phyloP scores from a whole-genome alignment of 495 filamentous ascomycete species.

The Evansstolkia leycettana region DNA sequence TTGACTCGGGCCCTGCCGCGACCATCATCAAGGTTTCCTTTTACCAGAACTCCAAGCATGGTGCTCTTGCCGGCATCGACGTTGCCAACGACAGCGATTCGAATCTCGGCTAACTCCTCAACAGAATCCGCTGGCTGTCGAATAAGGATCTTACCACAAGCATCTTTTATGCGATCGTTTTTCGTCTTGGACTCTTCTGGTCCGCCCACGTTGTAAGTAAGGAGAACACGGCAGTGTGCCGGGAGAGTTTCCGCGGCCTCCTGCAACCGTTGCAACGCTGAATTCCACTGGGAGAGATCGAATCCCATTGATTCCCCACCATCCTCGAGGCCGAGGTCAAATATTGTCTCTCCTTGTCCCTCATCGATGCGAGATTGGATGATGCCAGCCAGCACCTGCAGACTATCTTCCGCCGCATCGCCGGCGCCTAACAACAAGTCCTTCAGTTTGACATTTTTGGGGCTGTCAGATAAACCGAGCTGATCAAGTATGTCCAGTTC shows the following conservation, averaged over 20 bases:
- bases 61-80: slow-evolving; percentile 97
- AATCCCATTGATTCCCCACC: slow-evolving; percentile 86
- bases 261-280: slow-evolving; percentile 55
- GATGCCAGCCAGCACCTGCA: slow-evolving; percentile 46
- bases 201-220: slow-evolving; percentile 85
- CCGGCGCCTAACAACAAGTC: slow-evolving; percentile 57
- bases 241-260: slow-evolving; percentile 51
- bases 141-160: slow-evolving; percentile 73
- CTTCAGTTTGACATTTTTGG: slow-evolving; percentile 55
- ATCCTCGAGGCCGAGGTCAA: slow-evolving; percentile 87
- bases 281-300: slow-evolving; percentile 63
- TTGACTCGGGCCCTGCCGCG: slow-evolving; percentile 90
- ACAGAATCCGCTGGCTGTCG: slow-evolving; percentile 58
- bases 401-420: slow-evolving; percentile 46
- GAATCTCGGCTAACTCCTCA: slow-evolving; percentile 88
- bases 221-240: slow-evolving; percentile 65
- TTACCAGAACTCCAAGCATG: slow-evolving; percentile 91
- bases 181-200: slow-evolving; percentile 50
- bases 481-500: slow-evolving; percentile 90
- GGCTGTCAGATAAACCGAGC: slow-evolving; percentile 66
- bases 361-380: slow-evolving; percentile 62
- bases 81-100: slow-evolving; percentile 95
- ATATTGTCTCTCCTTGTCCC: slow-evolving; percentile 81
- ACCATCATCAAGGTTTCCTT: slow-evolving; percentile 90
- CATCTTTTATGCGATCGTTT: slow-evolving; percentile 53